Conservation (phyloP, 495 filamentous ascomycete species). For the Lasiosphaeris hirsuta region DNA sequence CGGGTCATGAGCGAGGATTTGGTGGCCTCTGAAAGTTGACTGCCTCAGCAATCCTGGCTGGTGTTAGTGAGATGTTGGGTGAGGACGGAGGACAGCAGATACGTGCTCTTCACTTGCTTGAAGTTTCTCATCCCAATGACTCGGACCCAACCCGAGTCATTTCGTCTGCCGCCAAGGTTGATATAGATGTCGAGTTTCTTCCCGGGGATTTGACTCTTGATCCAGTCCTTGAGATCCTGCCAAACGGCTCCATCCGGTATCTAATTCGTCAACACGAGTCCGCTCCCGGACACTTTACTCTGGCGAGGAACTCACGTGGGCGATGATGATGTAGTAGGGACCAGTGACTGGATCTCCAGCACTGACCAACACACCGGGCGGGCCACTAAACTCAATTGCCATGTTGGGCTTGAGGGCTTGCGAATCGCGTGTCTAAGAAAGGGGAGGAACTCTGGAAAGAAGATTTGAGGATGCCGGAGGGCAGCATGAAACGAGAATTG, state of each 20-base stretch:
- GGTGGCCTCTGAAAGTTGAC: slow-evolving; percentile 1
- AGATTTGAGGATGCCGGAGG: too few relatives aligned
- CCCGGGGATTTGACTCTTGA: slow-evolving; percentile 2
- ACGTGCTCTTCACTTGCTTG: slow-evolving; percentile 7
- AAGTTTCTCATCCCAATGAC: slow-evolving; percentile 9
- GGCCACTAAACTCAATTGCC: background rate
- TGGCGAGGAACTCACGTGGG: slow-evolving; percentile 1
- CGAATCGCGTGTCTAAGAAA: background rate
- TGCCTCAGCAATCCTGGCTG: background rate
- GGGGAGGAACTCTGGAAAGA: background rate
- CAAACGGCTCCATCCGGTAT: slow-evolving; percentile 1
- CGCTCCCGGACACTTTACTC: background rate
- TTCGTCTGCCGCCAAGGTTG: background rate
- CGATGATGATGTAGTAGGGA: slow-evolving; percentile 14
- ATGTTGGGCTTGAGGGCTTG: background rate
- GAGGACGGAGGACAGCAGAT: background rate
- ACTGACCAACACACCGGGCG: slow-evolving; percentile 2
- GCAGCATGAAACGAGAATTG: too few relatives aligned
- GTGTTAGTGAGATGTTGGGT: too few relatives aligned
- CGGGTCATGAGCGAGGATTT: slow-evolving; percentile 3
- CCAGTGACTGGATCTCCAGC: background rate
- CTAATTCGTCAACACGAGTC: background rate
- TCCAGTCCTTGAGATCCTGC: slow-evolving; percentile 10
- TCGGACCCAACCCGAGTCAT: slow-evolving; percentile 14
- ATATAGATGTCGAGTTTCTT: slow-evolving; percentile 12